Base-by-base conservation (phyloP, 495 filamentous ascomycete species). In the Pyronema omphalodes region DNA sequence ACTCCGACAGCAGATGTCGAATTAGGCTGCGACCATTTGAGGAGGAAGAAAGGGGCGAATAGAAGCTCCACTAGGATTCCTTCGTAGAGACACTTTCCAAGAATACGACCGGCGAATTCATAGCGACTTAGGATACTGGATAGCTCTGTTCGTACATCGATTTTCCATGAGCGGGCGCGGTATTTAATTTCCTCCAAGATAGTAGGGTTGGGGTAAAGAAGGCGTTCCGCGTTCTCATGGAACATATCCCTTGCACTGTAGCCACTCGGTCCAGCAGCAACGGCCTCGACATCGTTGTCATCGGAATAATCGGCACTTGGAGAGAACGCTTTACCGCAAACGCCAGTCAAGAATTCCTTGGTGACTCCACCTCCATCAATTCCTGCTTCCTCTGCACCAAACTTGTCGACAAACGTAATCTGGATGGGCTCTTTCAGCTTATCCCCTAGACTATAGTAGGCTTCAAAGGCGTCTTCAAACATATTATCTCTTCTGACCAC, bases 31-130 rank as follows among this genome's bases (percentile, higher is more conserved):
- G 58, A 60, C 91, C 91, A 99, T 63, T 94, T 93, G 37, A 94
- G 75, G 6, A 99, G 76, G 71, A 99, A 99, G 69, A 96, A 96
- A 2, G 84, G 80, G 1, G 89, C 91, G 69, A 99, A 99, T 54
- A 77, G 74, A 59, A 96, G 83, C 65, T 99, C 88, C 52, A 96
- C 82, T 9, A 99, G 74, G 47, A 99, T 96, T 1, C 89, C 88
- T 69, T 99, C 91, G 60, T 99, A 99, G 52, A 99, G 73, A 68
- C 91, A 99, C 67, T 99, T 99, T 3, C 91, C 91, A 43, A 99
- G 81, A 29, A 96, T 75, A 6, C 91, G 80, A 9, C 91, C 91
- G 0, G 94, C 71, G 58, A 99, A 99, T 62, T 96, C 89, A 63
- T 88, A 96, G 8, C 81, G 77, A 53, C 75, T 75, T 6, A 91